Base-by-base conservation (phyloP, 2,329 filamentous ascomycete species). In the Penicillium olsonii region DNA sequence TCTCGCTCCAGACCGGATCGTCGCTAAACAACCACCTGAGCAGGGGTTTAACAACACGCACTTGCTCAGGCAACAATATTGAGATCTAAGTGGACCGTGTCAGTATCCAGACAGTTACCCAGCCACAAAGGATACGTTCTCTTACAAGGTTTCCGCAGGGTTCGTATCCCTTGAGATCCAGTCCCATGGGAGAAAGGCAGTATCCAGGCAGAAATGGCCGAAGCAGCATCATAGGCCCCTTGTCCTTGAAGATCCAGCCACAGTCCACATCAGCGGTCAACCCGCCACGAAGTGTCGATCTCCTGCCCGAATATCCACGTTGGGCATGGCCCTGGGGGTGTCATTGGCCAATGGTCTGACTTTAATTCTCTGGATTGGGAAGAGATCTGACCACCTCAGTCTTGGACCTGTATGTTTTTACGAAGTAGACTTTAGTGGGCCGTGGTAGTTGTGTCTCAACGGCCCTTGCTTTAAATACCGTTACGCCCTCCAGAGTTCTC, bases 381-480 rank as follows among this genome's bases (percentile, higher is more conserved):
- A 31, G 12, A 31, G 48, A 54, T 53, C 52, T 57, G 56, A 59
- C 47, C 42, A 56, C 47, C 53, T n/a, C 43, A 41, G 48, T 24
- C 47, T 45, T 38, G 19, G 35, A 34, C 46, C 20, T 31, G 29
- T n/a, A 31, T 14, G 3, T 31, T 24, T 24, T 24, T 24, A n/a
- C 22, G 8, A 24, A 24, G n/a, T 31, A 31, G 3, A 14, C 11
- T 31, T 4, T n/a, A 31, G 12, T 31, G 37, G 45, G 39, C 48
- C 48, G 45, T 27, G 45, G 29, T 31, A 31, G 29, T n/a, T 31
- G 29, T 31, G 29, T 31, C 15, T 44, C 6, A 31, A 29, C 4
- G 42, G 40, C 53, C 56, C 58, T 61, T 61, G 53, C 58, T 52
- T 60, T 17, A 34, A 40, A 53, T 27, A 9, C 34, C 37, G 18